phyloP scores from a whole-genome alignment of 371 early-diverging fungal genomes.

The Syncephalastrum monosporum region DNA sequence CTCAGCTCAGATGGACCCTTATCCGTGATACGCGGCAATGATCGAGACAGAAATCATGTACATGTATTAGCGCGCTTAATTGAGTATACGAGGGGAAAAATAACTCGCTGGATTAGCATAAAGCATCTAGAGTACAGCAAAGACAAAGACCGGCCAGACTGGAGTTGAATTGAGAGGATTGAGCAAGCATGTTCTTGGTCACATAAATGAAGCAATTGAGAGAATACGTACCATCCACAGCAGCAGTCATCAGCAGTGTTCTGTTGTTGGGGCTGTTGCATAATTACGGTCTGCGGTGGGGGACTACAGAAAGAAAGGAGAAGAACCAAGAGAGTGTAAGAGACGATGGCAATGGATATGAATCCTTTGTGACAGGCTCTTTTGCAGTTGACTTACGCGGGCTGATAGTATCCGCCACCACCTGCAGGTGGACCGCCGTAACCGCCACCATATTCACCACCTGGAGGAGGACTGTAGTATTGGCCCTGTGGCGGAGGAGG shows the following conservation, averaged over 20 bases:
- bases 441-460: slow-evolving; percentile 3
- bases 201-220: neutral
- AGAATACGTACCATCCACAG: slow-evolving; percentile 19
- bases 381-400: slow-evolving; percentile 13
- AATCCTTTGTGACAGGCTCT: neutral
- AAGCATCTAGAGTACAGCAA: slow-evolving; percentile 18
- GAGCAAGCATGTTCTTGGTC: neutral
- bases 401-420: slow-evolving; percentile 15
- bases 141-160: slow-evolving; percentile 19
- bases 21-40: too few species aligned
- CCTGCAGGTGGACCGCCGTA: slow-evolving; percentile 11
- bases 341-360: too few species aligned
- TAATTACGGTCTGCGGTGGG: slow-evolving; percentile 19
- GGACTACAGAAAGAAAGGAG: slow-evolving; percentile 11
- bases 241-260: slow-evolving; percentile 18
- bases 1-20: too few species aligned
- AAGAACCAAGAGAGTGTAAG: neutral
- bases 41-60: too few species aligned
- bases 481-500: slow-evolving; percentile 19
- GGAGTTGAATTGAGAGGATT: neutral
- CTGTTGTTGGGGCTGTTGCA: slow-evolving; percentile 21
- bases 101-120: slow-evolving; percentile 8
- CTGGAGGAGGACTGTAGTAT: slow-evolving; percentile 19
- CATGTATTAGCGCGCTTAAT: too few species aligned
- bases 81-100: too few species aligned